Base-by-base conservation (phyloP, 306 rosid species). In the Rosa chinensis region DNA sequence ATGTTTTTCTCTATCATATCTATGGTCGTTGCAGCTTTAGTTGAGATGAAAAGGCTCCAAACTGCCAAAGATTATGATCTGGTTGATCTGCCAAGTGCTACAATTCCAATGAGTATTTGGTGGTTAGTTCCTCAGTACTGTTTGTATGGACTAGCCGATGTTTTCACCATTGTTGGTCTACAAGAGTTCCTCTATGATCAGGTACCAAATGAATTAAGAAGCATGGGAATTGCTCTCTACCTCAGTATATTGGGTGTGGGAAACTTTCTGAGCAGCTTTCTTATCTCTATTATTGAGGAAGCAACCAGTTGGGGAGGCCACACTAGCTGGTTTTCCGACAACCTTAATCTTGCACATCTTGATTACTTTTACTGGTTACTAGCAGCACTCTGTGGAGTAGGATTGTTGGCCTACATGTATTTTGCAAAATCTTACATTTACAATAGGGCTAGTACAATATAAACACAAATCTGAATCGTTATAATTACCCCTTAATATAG, bases 181-280 rank as follows among this genome's bases (percentile, higher is more conserved):
- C 92, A 93, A 76, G 97, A 93, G 67, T 91, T 91, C 76, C 89
- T 93, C 82, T 91, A 93, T 50, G 93, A 89, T 66, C 98, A 91
- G 72, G 89, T 89, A 25, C 98, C 96, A 48, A 70, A 58, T 61
- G 94, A 90, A 78, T 43, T 91, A 44, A 80, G 90, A 79, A 93
- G 98, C 74, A 32, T 91, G 16, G 97, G 96, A 45, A 85, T 93
- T 39, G 90, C 94, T 44, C 87, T 91, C 13, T 89, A 86, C 79
- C 80, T 87, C 35, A 90, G 94, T 70, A 88, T 90, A 47, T 73
- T 90, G 32, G 96, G 97, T 4, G 80, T 90, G 2, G 97, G 96
- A 35, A 87, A 67, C 85, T 88, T 90, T 67, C 75, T 93, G n/a
- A 93, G 96, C 70, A 81, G 92, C 81, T 82, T 93, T 75, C 83